Evolutionary conservation across 148 eudicot genomes (phyloP).

Genomic region (Heliamphora exappendiculata): DNA sequence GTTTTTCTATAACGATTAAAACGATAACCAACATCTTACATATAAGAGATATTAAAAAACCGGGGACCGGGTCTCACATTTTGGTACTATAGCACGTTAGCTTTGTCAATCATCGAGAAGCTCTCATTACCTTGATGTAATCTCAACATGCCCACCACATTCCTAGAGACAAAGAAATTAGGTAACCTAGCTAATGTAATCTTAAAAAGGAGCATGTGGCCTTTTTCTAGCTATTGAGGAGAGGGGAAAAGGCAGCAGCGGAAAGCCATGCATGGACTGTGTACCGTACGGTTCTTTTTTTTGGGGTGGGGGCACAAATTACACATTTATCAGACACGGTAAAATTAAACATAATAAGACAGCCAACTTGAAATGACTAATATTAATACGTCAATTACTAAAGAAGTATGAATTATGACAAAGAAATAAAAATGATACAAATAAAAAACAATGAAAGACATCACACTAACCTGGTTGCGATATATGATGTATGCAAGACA

Average conservation of each 20-base stretch:
- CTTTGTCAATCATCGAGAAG: too few relatives aligned
- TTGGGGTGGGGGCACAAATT: not conserved
- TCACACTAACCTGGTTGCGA: slow-evolving; percentile 51
- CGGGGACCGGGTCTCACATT: too few relatives aligned
- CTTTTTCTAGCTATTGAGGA: too few relatives aligned
- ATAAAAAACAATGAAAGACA: slow-evolving; percentile 3
- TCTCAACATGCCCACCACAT: too few relatives aligned
- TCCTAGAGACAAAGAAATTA: too few relatives aligned
- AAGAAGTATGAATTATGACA: not conserved
- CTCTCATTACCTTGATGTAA: too few relatives aligned
- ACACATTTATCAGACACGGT: not conserved
- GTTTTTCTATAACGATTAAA: too few relatives aligned
- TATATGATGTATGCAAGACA: slow-evolving; percentile 52
- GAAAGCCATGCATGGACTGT: not conserved
- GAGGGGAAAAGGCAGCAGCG: not conserved
- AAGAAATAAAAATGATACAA: not conserved
- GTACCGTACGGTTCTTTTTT: not conserved
- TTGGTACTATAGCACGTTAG: too few relatives aligned
- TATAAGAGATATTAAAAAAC: too few relatives aligned
- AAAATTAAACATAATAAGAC: not conserved
- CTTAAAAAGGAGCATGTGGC: too few relatives aligned
- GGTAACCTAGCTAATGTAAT: too few relatives aligned
- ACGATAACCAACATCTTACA: too few relatives aligned
- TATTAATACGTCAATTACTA: not conserved
- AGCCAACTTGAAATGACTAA: not conserved